Base-by-base conservation (phyloP, 768 basidiomycete species). In the Boletus subparvulus region DNA sequence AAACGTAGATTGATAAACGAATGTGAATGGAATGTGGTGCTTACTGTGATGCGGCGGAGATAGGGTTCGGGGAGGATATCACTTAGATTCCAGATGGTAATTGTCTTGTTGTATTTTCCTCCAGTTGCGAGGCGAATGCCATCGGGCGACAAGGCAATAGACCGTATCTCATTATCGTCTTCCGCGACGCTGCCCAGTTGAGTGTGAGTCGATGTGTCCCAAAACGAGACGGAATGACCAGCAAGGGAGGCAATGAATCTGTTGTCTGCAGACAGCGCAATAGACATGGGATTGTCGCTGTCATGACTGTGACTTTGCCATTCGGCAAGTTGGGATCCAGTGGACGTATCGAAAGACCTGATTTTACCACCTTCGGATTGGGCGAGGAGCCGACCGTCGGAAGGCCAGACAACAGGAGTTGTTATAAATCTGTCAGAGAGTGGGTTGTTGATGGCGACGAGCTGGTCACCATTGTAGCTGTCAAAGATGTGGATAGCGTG, bases 61-160 rank as follows among this genome's bases (percentile, higher is more conserved):
- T 36, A 36, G 36, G 36, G 16, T 14, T 73, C 39, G 0, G 46
- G 26, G 28, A 57, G 47, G n/a, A 44, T 33, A 19, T 13, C 11
- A 2, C 24, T 6, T 30, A 56, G 57, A 33, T 35, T 6, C 19
- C 30, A 54, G 19, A 56, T 37, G 13, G 3, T 6, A 24, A 55
- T 24, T 21, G 37, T 41, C 3, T 52, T 52, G 1, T 30, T 2
- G 1, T 1, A 1, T n/a, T 21, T 21, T 21, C 46, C n/a, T 6
- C 56, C 56, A 8, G 28, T 47, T 2, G 56, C 52, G 11, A 55
- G 33, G 37, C 37, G 26, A 7, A 2, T 21, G 11, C 16, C 19
- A 33, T 56, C 52, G 5, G 32, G 0, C 0, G 52, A 54, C n/a
- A 56, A 28, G 8, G 52, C 46, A n/a, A 55, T 36, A 12, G 52